Base-by-base conservation (phyloP, 805 yeast species). In the Starmera amethionina region DNA sequence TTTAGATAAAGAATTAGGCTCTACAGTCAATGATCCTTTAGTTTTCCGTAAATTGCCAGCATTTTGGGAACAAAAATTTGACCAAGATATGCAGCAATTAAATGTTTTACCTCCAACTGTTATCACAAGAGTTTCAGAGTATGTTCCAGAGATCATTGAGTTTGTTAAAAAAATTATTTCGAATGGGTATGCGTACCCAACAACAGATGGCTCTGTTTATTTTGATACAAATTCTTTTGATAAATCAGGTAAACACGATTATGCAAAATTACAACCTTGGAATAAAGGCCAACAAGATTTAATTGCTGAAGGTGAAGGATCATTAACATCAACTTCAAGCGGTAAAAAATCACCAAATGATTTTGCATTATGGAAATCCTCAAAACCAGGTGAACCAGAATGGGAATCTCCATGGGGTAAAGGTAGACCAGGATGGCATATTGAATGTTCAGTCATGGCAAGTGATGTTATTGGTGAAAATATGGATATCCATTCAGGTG, bases 351-450 rank as follows among this genome's bases (percentile, higher is more conserved):
- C 78, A 41, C 62, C 82, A 3, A 82, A 85, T 18, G 98, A 93
- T 61, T 93, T 93, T 63, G 98, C 98, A 1, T 70, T 93, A 30
- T 93, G 98, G 98, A 93, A 93, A 59, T 77, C 89, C 0, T 83
- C 95, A 8, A 93, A 93, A 59, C 90, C 95, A 8, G 98, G 98
- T 52, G 98, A 93, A 65, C 98, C 98, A 19, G 74, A 78, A 37
- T 93, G 97, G 97, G 75, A 71, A 6, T 86, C 96, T 2, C 89
- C 90, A 25, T 93, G 97, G 97, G 98, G 98, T 22, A 70, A 70
- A 43, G 98, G 98, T 40, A 81, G 98, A 60, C 98, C 98, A 12
- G 98, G 98, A 4, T 93, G 98, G 98, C 98, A 93, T 60, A 93
- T 93, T 60, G 98, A 93, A 65, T 93, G 98, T 72, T 88, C 97